Base-by-base conservation (phyloP, 345 rosid species). In the Gossypium longicalyx region DNA sequence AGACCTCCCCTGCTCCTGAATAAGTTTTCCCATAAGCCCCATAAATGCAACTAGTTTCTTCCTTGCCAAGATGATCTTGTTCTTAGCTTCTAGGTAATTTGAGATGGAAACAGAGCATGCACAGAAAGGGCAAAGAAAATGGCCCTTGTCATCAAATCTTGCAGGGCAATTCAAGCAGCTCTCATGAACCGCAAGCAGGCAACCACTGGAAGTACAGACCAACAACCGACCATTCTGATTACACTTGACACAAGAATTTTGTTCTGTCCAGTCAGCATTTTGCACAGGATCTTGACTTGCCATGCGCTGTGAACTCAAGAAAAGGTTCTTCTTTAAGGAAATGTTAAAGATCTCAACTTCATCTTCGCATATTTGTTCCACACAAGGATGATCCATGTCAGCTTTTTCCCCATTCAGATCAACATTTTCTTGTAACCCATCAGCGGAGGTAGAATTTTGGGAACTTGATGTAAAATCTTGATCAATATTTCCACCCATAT, bases 71-170 rank as follows among this genome's bases (percentile, higher is more conserved):
- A 83, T 69, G 57, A 79, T 79, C 38, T 59, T 80, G 81, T 74
- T 77, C 83, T 82, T 84, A 56, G 83, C 81, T 79, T 82, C 80
- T 43, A 80, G 76, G 71, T 83, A 85, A 44, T 84, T 75, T n/a
- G 87, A 82, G 67, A 83, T 78, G 11, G 86, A 81, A 59, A 29
- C 67, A 53, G 87, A 78, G 85, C 80, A 85, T 48, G 84, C 78
- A 80, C 94, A 90, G 76, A 84, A 87, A 16, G 89, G 89, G 65
- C 92, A 90, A 74, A 66, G 75, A 72, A 85, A 88, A 11, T 77
- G 75, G 17, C 86, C 86, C 0, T 70, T 71, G 41, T 78, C 74
- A 79, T 84, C 85, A 70, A 83, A 82, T 41, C 38, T 77, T 20
- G 81, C 80, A 9, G 80, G 65, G 23, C 61, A 82, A 74, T 79